Percentiles rank a stretch among this genome's conserved stretches.
Conservation (phyloP, 1,284 basidiomycete species). For the Paramarasmius palmivorus region DNA sequence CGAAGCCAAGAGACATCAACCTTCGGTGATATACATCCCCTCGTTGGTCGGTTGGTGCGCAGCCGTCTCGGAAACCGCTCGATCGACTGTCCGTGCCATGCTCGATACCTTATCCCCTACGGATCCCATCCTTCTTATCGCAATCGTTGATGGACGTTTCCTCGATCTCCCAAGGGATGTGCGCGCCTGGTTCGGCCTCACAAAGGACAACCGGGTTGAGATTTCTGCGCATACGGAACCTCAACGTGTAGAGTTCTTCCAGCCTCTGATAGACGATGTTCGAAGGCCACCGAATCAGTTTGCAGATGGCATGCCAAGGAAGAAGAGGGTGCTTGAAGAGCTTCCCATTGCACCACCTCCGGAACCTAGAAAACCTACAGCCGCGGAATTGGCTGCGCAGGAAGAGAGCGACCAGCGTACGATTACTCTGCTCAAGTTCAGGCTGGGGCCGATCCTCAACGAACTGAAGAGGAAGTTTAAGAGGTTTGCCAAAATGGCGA, state of each 20-base stretch:
- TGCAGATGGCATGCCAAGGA: slow-evolving; percentile 86
- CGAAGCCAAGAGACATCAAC: slow-evolving; percentile 97
- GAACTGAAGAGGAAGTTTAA: slow-evolving; percentile 95
- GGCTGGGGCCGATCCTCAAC: slow-evolving; percentile 83
- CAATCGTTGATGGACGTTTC: slow-evolving; percentile 81
- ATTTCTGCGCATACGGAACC: slow-evolving; percentile 51
- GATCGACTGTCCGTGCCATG: slow-evolving; percentile 86
- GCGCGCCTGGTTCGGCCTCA: slow-evolving; percentile 87
- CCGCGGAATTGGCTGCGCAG: slow-evolving; percentile 83
- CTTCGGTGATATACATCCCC: slow-evolving; percentile 94
- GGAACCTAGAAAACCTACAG: slow-evolving; percentile 82
- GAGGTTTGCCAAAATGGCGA: slow-evolving; percentile 83
- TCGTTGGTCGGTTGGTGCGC: slow-evolving; percentile 86
- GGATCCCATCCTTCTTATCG: slow-evolving; percentile 91
- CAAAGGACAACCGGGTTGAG: slow-evolving; percentile 73
- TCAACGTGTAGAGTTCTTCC: slow-evolving; percentile 81
- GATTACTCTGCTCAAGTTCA: slow-evolving; percentile 84
- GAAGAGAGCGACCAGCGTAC: slow-evolving; percentile 80
- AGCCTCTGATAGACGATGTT: slow-evolving; percentile 68
- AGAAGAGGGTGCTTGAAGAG: slow-evolving; percentile 83
- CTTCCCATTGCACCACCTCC: slow-evolving; percentile 89
- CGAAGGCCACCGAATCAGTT: slow-evolving; percentile 83
- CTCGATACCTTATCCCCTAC: slow-evolving; percentile 89
- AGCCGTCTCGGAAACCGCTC: slow-evolving; percentile 82
- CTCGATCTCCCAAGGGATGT: slow-evolving; percentile 81